phyloP scores from a whole-genome alignment of 176 grass and related monocot species.

The Bothriochloa decipiens region DNA sequence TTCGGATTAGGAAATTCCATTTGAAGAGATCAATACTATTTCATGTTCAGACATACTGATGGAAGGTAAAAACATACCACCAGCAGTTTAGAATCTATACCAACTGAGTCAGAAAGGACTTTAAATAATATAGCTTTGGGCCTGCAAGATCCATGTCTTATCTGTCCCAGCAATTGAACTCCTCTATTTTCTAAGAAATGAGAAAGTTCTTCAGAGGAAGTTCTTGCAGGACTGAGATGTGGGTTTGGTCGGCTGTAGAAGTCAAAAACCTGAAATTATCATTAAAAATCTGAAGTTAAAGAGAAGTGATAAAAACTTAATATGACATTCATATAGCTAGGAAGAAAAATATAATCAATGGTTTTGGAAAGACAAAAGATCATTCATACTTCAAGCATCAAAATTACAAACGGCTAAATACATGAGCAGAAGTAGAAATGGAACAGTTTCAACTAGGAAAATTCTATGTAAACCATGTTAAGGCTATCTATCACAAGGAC shows the following conservation, averaged over 20 bases:
- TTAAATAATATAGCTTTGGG: slow-evolving; percentile 94
- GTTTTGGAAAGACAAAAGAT: neutral
- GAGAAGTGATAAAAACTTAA: slow-evolving; percentile 23
- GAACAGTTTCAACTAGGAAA: slow-evolving; percentile 23
- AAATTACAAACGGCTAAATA: neutral
- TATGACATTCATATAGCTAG: slow-evolving; percentile 1
- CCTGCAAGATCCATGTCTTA: slow-evolving; percentile 96
- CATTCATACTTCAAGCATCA: slow-evolving; percentile 27
- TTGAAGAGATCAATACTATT: slow-evolving; percentile 33
- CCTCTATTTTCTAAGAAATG: slow-evolving; percentile 86
- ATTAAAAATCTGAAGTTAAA: slow-evolving; percentile 36
- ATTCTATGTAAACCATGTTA: slow-evolving; percentile 34
- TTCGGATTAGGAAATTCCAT: slow-evolving; percentile 44
- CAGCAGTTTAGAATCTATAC: slow-evolving; percentile 85
- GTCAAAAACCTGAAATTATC: slow-evolving; percentile 73
- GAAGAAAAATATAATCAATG: slow-evolving; percentile 12
- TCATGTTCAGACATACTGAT: slow-evolving; percentile 34
- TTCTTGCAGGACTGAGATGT: slow-evolving; percentile 80
- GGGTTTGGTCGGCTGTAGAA: slow-evolving; percentile 88
- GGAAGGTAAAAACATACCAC: slow-evolving; percentile 69
- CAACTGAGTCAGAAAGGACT: slow-evolving; percentile 90
- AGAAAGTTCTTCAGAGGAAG: slow-evolving; percentile 72
- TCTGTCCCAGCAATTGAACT: slow-evolving; percentile 88
- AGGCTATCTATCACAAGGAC: slow-evolving; percentile 12
- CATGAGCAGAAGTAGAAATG: slow-evolving; percentile 25